These are phyloP conservation scores for Tremella mesenterica DNA, from an alignment of 768 basidiomycete species.

Conservation along the genomic window DNA sequence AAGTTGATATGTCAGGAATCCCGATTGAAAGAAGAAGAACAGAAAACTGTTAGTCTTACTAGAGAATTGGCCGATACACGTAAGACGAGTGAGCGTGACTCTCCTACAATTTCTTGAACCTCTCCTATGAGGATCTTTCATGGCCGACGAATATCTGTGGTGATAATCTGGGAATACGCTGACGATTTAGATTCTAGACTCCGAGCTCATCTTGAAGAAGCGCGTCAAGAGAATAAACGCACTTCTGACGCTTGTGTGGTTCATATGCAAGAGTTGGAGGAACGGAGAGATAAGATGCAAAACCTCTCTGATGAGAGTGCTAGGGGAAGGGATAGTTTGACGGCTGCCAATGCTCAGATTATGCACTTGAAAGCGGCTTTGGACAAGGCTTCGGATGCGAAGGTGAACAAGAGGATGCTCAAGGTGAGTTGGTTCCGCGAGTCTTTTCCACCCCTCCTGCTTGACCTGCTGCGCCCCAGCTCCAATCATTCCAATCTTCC, in stretches of 20 bases:
- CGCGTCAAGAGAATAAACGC: slow-evolving; percentile 17
- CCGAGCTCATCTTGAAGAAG: slow-evolving; percentile 29
- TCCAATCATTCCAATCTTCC: no score
- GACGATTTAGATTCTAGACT: slow-evolving; percentile 20
- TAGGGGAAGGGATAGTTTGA: slow-evolving; percentile 15
- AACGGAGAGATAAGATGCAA: slow-evolving; percentile 17
- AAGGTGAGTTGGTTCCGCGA: slow-evolving; percentile 40
- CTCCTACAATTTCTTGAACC: neutral
- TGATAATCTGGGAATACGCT: neutral
- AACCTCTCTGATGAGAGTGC: slow-evolving; percentile 12
- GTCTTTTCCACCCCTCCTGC: no score
- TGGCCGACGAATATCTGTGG: neutral
- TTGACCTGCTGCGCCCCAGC: no score
- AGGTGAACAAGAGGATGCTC: slow-evolving; percentile 32
- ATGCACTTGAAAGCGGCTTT: slow-evolving; percentile 30
- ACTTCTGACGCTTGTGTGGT: slow-evolving; percentile 14
- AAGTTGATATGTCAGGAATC: slow-evolving; percentile 17
- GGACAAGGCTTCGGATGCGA: slow-evolving; percentile 28
- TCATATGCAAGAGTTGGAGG: slow-evolving; percentile 25
- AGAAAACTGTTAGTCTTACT: slow-evolving; percentile 17
- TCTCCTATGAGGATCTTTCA: neutral
- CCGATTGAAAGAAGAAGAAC: slow-evolving; percentile 11
- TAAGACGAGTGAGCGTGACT: slow-evolving; percentile 21
- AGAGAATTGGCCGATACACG: slow-evolving; percentile 23
- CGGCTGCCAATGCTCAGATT: slow-evolving; percentile 26